Percentiles rank a stretch among this genome's conserved stretches.
These are phyloP conservation scores for Phaeosphaeria sp. DNA, from an alignment of 2,329 filamentous ascomycete species.

Conservation along the genomic window DNA sequence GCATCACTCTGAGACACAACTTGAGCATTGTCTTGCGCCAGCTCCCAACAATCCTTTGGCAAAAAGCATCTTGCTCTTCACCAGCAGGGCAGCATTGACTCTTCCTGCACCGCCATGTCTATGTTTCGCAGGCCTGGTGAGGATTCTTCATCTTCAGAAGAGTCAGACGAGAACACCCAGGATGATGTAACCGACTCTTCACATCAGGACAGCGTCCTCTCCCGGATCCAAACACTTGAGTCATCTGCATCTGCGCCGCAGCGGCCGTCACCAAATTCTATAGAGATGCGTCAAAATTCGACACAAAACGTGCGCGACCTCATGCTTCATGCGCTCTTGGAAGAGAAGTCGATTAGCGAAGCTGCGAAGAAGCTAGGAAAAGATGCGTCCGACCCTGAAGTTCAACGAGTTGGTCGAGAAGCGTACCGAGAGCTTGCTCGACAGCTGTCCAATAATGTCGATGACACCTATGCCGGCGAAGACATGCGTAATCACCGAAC, in stretches of 20 bases:
- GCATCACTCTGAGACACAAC: neutral
- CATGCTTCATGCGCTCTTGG: slow-evolving; percentile 54
- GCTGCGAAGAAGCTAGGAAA: slow-evolving; percentile 47
- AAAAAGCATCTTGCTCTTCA: neutral
- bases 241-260: slow-evolving; percentile 25
- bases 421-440: slow-evolving; percentile 49
- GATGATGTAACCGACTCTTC: slow-evolving; percentile 22
- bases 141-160: slow-evolving; percentile 37
- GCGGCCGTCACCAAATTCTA: slow-evolving; percentile 14
- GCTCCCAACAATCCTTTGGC: neutral
- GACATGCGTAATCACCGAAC: slow-evolving; percentile 42
- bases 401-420: slow-evolving; percentile 44
- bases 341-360: slow-evolving; percentile 52
- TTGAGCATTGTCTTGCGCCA: neutral
- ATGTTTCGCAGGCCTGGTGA: slow-evolving; percentile 46
- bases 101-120: slow-evolving; percentile 27
- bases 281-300: slow-evolving; percentile 28
- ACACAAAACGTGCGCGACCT: slow-evolving; percentile 44
- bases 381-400: slow-evolving; percentile 42
- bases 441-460: slow-evolving; percentile 48
- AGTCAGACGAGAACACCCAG: slow-evolving; percentile 26
- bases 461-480: slow-evolving; percentile 48
- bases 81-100: neutral
- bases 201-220: slow-evolving; percentile 27
- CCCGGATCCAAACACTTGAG: slow-evolving; percentile 38